Conservation (phyloP, 192 early-diverging fungal species). For the Powellomyces hirtus region DNA sequence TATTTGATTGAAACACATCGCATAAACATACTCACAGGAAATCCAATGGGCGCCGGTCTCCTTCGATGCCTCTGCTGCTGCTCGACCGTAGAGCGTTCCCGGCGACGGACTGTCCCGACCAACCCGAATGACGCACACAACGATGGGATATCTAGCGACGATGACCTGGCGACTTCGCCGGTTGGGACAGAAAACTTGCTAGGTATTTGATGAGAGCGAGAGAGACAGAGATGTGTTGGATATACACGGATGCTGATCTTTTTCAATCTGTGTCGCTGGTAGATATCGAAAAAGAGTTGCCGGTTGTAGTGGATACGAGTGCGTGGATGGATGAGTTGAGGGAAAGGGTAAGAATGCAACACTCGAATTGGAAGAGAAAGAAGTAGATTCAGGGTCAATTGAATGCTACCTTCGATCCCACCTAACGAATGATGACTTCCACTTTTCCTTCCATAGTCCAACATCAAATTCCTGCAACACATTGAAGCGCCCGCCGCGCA, state of each 20-base stretch:
- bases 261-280: neutral
- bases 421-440: neutral
- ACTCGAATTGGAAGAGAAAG: neutral
- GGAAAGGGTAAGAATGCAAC: neutral
- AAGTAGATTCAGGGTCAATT: neutral
- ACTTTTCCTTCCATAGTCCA: neutral
- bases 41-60: too few species aligned
- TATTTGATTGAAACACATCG: too few species aligned
- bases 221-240: neutral
- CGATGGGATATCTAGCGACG: neutral
- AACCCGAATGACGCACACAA: neutral
- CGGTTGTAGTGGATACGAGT: conserved; percentile 6
- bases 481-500: conserved; percentile 10
- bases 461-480: conserved; percentile 12
- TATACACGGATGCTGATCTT: neutral
- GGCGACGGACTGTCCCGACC: neutral
- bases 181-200: conserved; percentile 3
- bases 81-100: neutral
- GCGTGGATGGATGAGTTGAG: conserved; percentile 26
- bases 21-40: too few species aligned
- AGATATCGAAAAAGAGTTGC: conserved; percentile 28
- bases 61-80: too few species aligned
- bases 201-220: neutral
- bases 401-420: neutral
- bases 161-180: neutral